Evolutionary conservation across 345 rosid species (phyloP).

Genomic region (Corchorus olitorius): DNA sequence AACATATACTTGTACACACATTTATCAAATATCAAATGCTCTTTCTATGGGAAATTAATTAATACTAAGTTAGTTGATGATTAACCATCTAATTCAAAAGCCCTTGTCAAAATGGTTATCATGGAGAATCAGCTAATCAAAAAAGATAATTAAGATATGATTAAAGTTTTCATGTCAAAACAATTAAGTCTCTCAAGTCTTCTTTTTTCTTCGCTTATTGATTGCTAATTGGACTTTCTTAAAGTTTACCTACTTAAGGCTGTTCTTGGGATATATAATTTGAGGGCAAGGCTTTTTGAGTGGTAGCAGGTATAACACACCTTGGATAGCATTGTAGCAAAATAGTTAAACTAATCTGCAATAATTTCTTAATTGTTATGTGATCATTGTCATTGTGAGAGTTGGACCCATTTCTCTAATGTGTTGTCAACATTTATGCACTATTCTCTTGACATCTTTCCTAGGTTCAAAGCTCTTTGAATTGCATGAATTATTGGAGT

Average conservation of each 20-base stretch:
- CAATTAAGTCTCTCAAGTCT: neutral
- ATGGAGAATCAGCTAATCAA: too few relatives aligned
- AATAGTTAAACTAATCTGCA: neutral
- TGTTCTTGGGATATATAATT: neutral
- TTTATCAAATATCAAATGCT: too few relatives aligned
- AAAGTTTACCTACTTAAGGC: neutral
- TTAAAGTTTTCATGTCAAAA: neutral
- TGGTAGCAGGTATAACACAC: conserved; percentile 28
- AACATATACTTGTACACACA: neutral
- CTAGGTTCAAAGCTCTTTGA: neutral
- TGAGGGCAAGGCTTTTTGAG: conserved; percentile 19
- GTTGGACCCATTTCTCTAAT: conserved; percentile 4
- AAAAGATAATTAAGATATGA: too few relatives aligned
- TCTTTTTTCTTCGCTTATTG: neutral
- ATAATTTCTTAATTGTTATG: conserved; percentile 6
- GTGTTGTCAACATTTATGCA: neutral
- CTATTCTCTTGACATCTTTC: neutral
- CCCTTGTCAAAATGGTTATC: too few relatives aligned
- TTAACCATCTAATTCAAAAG: too few relatives aligned
- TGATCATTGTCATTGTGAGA: conserved; percentile 11
- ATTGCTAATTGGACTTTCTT: conserved; percentile 6
- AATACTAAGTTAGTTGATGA: too few relatives aligned
- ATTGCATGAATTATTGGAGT: neutral
- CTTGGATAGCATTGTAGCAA: neutral
- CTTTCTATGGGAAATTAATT: too few relatives aligned